Evolutionary conservation across 2,329 filamentous ascomycete genomes (phyloP).

Genomic region (Dothideomycetidae sp.): DNA sequence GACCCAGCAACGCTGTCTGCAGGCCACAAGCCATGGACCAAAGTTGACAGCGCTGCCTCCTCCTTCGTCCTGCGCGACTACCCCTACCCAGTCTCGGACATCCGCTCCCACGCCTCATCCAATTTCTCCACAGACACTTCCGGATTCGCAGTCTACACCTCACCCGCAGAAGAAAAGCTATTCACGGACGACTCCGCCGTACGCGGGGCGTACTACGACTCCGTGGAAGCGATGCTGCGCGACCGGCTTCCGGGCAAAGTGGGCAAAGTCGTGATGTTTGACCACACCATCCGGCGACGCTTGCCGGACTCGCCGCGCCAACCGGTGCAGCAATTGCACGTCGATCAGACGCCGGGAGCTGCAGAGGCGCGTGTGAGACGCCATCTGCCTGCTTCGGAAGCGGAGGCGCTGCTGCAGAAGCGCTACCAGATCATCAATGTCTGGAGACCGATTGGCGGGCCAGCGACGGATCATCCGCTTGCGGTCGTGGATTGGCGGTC

Average conservation of each 20-base stretch:
- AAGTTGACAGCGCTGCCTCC: slow-evolving; percentile 46
- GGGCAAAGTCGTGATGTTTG: slow-evolving; percentile 53
- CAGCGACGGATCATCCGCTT: slow-evolving; percentile 52
- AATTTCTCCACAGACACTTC: slow-evolving; percentile 43
- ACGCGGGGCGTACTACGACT: slow-evolving; percentile 44
- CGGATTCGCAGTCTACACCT: slow-evolving; percentile 43
- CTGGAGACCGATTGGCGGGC: slow-evolving; percentile 51
- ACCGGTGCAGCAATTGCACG: slow-evolving; percentile 56
- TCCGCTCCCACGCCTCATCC: slow-evolving; percentile 34
- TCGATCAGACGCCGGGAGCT: slow-evolving; percentile 54
- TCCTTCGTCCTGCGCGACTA: slow-evolving; percentile 38
- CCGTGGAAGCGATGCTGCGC: slow-evolving; percentile 45
- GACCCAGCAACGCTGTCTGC: slow-evolving; percentile 32
- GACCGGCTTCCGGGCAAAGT: slow-evolving; percentile 40
- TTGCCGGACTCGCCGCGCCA: slow-evolving; percentile 42
- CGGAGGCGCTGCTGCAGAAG: slow-evolving; percentile 40
- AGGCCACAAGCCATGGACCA: slow-evolving; percentile 44
- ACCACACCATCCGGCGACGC: slow-evolving; percentile 53
- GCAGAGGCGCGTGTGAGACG: slow-evolving; percentile 47
- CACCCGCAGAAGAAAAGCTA: slow-evolving; percentile 38
- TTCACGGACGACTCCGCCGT: slow-evolving; percentile 45
- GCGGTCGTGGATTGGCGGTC: slow-evolving; percentile 53
- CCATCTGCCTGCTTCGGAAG: slow-evolving; percentile 43
- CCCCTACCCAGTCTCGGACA: slow-evolving; percentile 37
- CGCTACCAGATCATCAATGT: slow-evolving; percentile 57